A percentile compares a stretch with the other conserved stretches of the same genome.
Conservation (phyloP, 2,329 filamentous ascomycete genomes). For the Alternaria novae-zelandiae region DNA sequence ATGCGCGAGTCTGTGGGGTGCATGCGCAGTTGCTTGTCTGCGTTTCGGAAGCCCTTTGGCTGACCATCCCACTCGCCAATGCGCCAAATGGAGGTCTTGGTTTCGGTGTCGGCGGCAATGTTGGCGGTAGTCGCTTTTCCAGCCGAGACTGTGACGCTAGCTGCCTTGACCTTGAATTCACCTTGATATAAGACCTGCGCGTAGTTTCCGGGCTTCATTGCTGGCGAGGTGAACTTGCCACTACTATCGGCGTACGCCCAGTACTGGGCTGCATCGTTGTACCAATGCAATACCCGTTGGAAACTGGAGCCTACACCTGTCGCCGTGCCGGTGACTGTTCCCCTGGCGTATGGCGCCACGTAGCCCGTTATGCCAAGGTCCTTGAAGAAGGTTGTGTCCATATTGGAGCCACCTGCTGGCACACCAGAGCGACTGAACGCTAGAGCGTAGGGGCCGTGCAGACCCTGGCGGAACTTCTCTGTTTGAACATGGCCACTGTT, state of each 20-base stretch:
- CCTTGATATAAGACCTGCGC: constrained; percentile 71
- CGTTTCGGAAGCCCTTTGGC: constrained; percentile 66
- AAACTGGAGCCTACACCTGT: constrained; percentile 61
- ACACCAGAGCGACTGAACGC: constrained; percentile 65
- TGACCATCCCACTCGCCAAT: constrained; percentile 72
- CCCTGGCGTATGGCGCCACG: constrained; percentile 62
- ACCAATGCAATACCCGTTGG: constrained; percentile 69
- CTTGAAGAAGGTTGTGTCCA: constrained; percentile 66
- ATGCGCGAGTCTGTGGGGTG: constrained; percentile 71
- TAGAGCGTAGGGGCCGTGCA: constrained; percentile 71
- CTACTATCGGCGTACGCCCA: constrained; percentile 64
- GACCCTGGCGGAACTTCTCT: constrained; percentile 65
- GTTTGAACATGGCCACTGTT: constrained; percentile 67
- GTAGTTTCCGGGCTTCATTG: constrained; percentile 72
- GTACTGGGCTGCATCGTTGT: constrained; percentile 68
- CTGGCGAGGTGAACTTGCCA: constrained; percentile 67
- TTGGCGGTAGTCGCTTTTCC: constrained; percentile 57
- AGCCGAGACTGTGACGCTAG: constrained; percentile 55
- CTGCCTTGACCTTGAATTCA: constrained; percentile 62
- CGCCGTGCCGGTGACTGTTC: constrained; percentile 66
- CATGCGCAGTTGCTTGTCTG: constrained; percentile 71
- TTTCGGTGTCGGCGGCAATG: constrained; percentile 58
- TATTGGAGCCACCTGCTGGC: constrained; percentile 49
- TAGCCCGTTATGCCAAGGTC: constrained; percentile 65
- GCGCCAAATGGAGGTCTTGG: constrained; percentile 64